Base-by-base conservation (phyloP, 257 asterid genomes). In the Misopates orontium region DNA sequence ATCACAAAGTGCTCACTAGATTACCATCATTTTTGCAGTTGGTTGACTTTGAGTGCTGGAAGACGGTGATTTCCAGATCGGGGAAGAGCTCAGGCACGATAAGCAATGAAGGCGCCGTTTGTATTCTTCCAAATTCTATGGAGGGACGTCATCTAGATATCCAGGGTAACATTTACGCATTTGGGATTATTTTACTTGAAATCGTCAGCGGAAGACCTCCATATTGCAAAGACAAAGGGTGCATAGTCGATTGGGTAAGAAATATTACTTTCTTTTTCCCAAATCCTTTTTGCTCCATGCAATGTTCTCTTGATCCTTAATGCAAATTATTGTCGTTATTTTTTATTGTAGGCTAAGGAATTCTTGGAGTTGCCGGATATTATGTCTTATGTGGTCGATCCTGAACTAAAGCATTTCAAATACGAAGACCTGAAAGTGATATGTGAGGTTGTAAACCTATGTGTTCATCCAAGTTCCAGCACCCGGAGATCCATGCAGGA, bases 21-120 rank as follows among this genome's bases (percentile, higher is more conserved):
- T 9, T 36, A 55, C 31, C 48, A 28, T 74, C 23, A 42, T 53
- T 50, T 11, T 36, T 80, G 76, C 90, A 94, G 98, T 82, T 94
- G 66, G 96, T 94, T 60, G 93, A 90, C 80, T 94, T 94, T 57
- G 98, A 94, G 67, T 83, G 96, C 81, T 94, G 96, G 96, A 88
- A 88, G 73, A 76, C 87, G 0, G 79, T 94, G 69, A 79, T 88
- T 60, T 73, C 96, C 0, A 83, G 98, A 82, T 88, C 96, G 31
- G 96, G 82, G 60, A 90, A 87, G 87, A 88, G 94, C 71, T 84
- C 95, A 0, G 89, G 91, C 49, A 64, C 71, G 31, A 86, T 87
- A 60, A 82, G 90, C 83, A 84, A 75, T 2, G 95, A 83, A 75
- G 96, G 97, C 1, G 88, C 85, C 7, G 87, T 85, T 63, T 90